Evolutionary conservation across 176 grass and related monocot genomes (phyloP), one percentile per base, ranked within the genome.

Genomic region (Zoysia japonica): DNA sequence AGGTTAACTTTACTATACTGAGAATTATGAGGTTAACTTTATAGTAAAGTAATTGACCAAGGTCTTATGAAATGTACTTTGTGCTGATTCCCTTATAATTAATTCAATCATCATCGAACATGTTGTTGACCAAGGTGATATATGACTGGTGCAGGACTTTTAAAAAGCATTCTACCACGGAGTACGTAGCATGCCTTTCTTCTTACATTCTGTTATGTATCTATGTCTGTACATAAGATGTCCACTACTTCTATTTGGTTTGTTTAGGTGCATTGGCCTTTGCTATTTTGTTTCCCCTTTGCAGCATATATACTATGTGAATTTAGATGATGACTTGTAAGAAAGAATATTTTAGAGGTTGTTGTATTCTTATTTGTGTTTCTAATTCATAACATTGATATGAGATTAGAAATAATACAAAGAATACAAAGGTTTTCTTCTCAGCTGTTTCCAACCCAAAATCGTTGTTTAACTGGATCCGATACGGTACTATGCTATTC

Each of bases 101-200:
- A 3, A 60, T 77, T n/a, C 9, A 15, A 56, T 62, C 14, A 53
- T 13, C 37, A 57, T 65, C n/a, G 13, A 44, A 68, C 75, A 36
- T 72, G 14, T 85, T 85, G 67, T 72, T 66, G 67, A 67, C 72
- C 59, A 61, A 45, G 35, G 52, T 62, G 50, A 50, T 61, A 70
- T 71, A 57, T 71, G 47, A 60, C 66, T 45, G 44, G 72, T 52
- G 50, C 19, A 77, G 47, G 59, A 52, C 59, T 76, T 48, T 61
- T 35, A 36, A 9, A 5, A 64, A 66, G 8, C 65, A 65, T 40
- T 39, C 4, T 57, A 64, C 61, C 17, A 9, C 63, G 47, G 15
- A 36, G 61, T 67, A 47, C 20, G 8, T 47, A 60, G 54, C 70
- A 28, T 80, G 49, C 11, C 11, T 15, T 65, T 79, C 38, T 20